Base-by-base conservation (phyloP, 2,329 filamentous ascomycete genomes). In the Ceratocystis alfenasii region DNA sequence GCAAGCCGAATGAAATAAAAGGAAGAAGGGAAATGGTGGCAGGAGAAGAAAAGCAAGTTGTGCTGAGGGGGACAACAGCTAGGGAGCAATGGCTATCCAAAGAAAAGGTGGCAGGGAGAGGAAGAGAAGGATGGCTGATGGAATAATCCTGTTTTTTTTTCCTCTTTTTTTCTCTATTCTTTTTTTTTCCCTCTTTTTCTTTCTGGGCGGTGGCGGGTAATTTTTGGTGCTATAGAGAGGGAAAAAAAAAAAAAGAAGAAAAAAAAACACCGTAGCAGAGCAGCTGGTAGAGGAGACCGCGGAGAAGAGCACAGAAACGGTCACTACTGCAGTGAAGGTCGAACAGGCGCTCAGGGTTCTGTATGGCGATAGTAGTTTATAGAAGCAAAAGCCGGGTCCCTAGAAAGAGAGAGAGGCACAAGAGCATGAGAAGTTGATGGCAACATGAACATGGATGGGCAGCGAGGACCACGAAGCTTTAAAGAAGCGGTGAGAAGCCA, bases 401-500 rank as follows among this genome's bases (percentile, higher is more conserved):
- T 36, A 1, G 60, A 63, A 50, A 66, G 63, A 66, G 65, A 66
- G 53, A n/a, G 55, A 33, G 33, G 55, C 55, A 33, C n/a, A 5
- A 66, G 36, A 46, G 36, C 10, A 41, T 12, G 36, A 41, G 36
- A 41, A 41, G 25, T 66, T 41, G 50, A 46, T 15, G 61, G 50
- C 41, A 59, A 28, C 25, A 33, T 8, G 28, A 59, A 8, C 55
- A 59, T 59, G 55, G 55, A 59, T 66, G 50, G 25, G 65, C 62
- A 53, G 63, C 61, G 65, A 62, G 33, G 46, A 12, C 61, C 50
- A 50, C 61, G 61, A 64, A 46, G 48, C 65, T 66, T 66, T 66
- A 62, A 66, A 66, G 48, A 66, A 66, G 65, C 65, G 65, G 65
- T 66, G 65, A 53, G 65, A 59, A 41, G 46, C n/a, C 22, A 48